A percentile compares a stretch with the other conserved stretches of the same genome.
Conservation (phyloP, 176 grass and related monocot genomes). For the Musa schizocarpa region DNA sequence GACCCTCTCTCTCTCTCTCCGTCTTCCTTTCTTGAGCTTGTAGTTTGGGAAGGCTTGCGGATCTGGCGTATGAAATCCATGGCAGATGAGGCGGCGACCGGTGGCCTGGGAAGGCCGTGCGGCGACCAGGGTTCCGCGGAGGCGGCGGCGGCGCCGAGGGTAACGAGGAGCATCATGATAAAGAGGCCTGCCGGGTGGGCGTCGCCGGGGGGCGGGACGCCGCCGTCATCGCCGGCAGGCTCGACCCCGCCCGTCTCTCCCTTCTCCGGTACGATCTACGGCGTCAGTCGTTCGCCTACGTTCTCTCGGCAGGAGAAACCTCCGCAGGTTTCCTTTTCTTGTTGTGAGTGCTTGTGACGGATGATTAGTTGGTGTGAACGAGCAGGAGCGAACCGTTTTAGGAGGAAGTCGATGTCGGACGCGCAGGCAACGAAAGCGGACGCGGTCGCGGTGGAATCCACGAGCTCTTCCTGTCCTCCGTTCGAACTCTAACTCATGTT, state of each 20-base stretch:
- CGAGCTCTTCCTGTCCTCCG: background rate
- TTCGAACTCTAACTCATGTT: background rate
- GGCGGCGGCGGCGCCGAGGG: constrained; percentile 29
- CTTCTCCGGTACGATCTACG: constrained; percentile 47
- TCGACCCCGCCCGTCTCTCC: constrained; percentile 70
- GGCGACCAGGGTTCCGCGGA: too few species aligned
- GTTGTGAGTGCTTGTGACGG: background rate
- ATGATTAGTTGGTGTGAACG: background rate
- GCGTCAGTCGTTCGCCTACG: too few species aligned
- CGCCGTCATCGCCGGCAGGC: constrained; percentile 51
- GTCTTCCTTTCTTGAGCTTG: background rate
- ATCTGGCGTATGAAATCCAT: constrained; percentile 3
- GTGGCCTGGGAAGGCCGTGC: constrained; percentile 6
- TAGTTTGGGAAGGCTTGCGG: background rate
- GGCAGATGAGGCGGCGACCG: constrained; percentile 43
- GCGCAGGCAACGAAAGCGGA: background rate
- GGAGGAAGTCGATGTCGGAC: constrained; percentile 1
- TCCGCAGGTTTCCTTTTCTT: background rate
- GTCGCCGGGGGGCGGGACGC: constrained; percentile 48
- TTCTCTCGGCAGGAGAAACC: too few species aligned
- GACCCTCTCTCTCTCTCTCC: background rate
- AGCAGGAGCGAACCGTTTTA: background rate
- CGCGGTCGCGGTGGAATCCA: background rate
- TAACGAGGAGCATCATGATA: constrained; percentile 99
- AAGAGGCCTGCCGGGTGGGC: constrained; percentile 72